These are phyloP conservation scores for Petunia axillaris DNA, from an alignment of 257 asterid species.

Conservation along the genomic window DNA sequence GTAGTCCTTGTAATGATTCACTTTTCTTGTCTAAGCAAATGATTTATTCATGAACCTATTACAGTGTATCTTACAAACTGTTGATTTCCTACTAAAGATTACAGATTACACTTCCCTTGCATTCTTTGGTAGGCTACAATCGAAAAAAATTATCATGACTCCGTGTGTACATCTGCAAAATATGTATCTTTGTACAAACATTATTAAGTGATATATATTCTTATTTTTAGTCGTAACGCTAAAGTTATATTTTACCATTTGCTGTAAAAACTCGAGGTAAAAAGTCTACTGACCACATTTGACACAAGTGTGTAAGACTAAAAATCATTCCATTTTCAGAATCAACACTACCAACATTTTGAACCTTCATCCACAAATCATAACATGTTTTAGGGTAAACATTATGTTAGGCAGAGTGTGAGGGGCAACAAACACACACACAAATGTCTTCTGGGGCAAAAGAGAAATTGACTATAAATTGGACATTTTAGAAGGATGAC, in stretches of 20 bases:
- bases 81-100: background rate
- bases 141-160: background rate
- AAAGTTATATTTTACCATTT: background rate
- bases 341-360: background rate
- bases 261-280: background rate
- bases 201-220: background rate
- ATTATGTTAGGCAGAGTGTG: background rate
- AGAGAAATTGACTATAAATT: conserved; percentile 14
- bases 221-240: background rate
- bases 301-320: too few relatives aligned
- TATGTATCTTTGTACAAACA: background rate
- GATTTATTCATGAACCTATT: background rate
- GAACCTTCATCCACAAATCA: background rate
- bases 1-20: background rate
- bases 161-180: background rate
- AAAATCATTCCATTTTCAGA: background rate
- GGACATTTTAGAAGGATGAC: background rate
- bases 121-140: background rate
- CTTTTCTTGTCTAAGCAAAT: background rate
- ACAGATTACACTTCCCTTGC: background rate
- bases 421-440: background rate
- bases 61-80: background rate
- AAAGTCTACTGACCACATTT: too few relatives aligned
- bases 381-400: background rate
- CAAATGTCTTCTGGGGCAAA: background rate